Evolutionary conservation across 1,284 basidiomycete genomes (phyloP).

Genomic region (Hypsizygus ulmarius): DNA sequence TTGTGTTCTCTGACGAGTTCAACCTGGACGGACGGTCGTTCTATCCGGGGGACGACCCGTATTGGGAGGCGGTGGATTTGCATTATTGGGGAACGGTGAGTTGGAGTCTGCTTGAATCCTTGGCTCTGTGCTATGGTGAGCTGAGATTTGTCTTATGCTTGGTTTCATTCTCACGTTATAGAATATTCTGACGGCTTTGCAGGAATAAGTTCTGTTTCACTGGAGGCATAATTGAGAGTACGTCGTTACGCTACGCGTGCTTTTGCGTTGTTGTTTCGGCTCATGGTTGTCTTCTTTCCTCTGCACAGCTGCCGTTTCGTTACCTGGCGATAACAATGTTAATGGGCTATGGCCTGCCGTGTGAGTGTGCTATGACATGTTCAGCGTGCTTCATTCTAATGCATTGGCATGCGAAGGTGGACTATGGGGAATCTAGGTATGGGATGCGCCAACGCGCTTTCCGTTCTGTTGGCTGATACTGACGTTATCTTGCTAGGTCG

Average conservation of each 20-base stretch:
- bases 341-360: conserved; percentile 74
- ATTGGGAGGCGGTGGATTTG: conserved; percentile 50
- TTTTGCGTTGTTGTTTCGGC: conserved; percentile 26
- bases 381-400: not conserved
- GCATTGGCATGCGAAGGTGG: conserved; percentile 44
- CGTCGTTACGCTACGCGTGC: conserved; percentile 18
- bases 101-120: not conserved
- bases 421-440: conserved; percentile 75
- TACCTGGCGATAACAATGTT: conserved; percentile 60
- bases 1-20: conserved; percentile 80
- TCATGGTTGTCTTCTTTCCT: conserved; percentile 23
- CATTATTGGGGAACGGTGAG: conserved; percentile 48
- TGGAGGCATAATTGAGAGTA: conserved; percentile 66
- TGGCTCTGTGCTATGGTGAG: not conserved
- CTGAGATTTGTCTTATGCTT: not conserved
- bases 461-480: not conserved
- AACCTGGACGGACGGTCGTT: conserved; percentile 69
- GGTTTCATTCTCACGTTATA: not conserved
- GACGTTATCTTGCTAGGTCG: conserved; percentile 38
- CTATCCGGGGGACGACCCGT: conserved; percentile 66
- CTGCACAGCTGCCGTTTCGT: conserved; percentile 44
- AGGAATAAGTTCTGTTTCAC: conserved; percentile 81
- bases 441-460: not conserved
- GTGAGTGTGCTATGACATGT: conserved; percentile 25
- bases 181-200: conserved; percentile 12